Evolutionary conservation across 352 stramenopile species (phyloP).

Genomic region (Phytophthora crassamura): DNA sequence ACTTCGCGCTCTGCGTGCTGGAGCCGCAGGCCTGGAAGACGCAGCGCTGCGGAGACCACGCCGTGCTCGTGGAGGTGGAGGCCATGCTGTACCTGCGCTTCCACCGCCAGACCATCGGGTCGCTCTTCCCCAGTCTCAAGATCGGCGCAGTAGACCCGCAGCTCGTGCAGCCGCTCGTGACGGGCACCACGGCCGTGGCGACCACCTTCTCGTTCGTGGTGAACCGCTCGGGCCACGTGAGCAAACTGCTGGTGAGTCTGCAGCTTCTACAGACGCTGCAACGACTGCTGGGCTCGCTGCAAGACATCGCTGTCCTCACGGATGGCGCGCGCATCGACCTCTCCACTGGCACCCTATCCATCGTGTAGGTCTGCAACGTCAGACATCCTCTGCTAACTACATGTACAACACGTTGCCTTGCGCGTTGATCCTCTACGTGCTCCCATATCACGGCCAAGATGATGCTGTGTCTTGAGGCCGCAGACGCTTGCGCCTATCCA

Average conservation of each 20-base stretch:
- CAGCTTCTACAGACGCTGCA: slow-evolving; percentile 44
- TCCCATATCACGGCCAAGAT: no score
- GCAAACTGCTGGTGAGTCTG: slow-evolving; percentile 29
- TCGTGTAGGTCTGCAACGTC: slow-evolving; percentile 9
- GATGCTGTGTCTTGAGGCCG: no score
- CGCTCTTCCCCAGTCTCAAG: slow-evolving; percentile 41
- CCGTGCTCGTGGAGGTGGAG: slow-evolving; percentile 36
- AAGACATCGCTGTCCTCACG: slow-evolving; percentile 28
- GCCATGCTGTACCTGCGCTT: slow-evolving; percentile 43
- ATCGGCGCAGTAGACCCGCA: slow-evolving; percentile 17
- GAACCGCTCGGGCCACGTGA: slow-evolving; percentile 32
- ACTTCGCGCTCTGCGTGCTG: slow-evolving; percentile 31
- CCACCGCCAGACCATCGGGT: slow-evolving; percentile 29
- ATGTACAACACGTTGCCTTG: background rate
- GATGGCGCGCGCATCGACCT: slow-evolving; percentile 26
- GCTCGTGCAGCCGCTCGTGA: slow-evolving; percentile 27
- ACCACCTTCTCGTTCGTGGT: slow-evolving; percentile 41
- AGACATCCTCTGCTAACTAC: no score
- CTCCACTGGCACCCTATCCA: slow-evolving; percentile 34
- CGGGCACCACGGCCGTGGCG: slow-evolving; percentile 24
- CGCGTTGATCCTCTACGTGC: no score
- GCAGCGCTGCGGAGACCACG: slow-evolving; percentile 23
- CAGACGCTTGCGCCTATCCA: no score
- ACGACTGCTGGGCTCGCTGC: slow-evolving; percentile 31
- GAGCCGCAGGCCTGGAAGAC: slow-evolving; percentile 35